A percentile compares a stretch with the other conserved stretches of the same genome.
Evolutionary conservation across 495 filamentous ascomycete genomes (phyloP).

Genomic region (Tuber melanosporum): DNA sequence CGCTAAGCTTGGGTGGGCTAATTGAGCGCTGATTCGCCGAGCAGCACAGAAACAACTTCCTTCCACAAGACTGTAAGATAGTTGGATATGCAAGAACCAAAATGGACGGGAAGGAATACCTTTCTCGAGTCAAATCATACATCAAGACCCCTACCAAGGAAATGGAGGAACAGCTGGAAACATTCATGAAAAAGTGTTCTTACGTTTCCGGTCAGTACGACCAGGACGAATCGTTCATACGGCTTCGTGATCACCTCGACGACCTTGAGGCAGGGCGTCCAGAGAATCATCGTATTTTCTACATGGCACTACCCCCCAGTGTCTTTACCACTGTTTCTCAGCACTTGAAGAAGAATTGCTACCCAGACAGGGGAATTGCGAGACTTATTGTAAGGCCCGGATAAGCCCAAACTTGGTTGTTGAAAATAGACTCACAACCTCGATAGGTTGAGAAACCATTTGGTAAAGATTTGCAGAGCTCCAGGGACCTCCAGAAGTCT

Average conservation of each 20-base stretch:
- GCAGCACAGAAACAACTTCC: constrained; percentile 96
- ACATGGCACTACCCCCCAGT: constrained; percentile 97
- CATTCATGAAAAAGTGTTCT: constrained; percentile 79
- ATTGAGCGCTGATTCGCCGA: constrained; percentile 19
- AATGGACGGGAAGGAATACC: constrained; percentile 95
- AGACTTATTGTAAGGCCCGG: constrained; percentile 74
- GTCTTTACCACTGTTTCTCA: constrained; percentile 97
- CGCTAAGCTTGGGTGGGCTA: neutral
- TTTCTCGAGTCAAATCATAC: constrained; percentile 88
- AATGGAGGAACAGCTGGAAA: constrained; percentile 84
- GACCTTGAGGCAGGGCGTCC: constrained; percentile 74
- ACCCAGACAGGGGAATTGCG: constrained; percentile 79
- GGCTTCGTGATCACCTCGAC: constrained; percentile 81
- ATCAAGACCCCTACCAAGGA: constrained; percentile 99
- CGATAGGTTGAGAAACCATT: constrained; percentile 96
- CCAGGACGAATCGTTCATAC: constrained; percentile 86
- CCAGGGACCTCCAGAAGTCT: constrained; percentile 88
- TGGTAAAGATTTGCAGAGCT: constrained; percentile 91
- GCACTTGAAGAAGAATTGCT: constrained; percentile 94
- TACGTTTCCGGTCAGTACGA: constrained; percentile 98
- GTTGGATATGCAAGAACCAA: constrained; percentile 98
- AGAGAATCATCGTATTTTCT: constrained; percentile 90
- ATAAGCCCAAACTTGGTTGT: neutral
- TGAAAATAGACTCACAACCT: constrained; percentile 18
- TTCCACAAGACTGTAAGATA: constrained; percentile 94